phyloP scores from a whole-genome alignment of 164 flowering plant species.

The Buxus sempervirens region DNA sequence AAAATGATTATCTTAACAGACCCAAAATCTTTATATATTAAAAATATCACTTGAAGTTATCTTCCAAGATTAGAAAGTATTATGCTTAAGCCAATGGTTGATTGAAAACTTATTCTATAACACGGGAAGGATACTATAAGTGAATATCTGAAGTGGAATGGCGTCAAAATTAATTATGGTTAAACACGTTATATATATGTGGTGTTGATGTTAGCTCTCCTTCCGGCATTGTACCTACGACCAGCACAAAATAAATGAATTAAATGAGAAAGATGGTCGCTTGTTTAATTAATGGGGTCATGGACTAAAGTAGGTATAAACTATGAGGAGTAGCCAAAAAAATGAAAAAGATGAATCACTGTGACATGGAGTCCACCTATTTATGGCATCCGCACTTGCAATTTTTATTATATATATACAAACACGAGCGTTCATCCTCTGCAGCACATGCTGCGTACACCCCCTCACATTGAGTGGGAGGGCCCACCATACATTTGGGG shows the following conservation, averaged over 20 bases:
- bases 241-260: neutral
- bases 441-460: too few relatives aligned
- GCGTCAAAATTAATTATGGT: neutral
- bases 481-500: too few relatives aligned
- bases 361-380: slow-evolving; percentile 34
- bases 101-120: too few relatives aligned
- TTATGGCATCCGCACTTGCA: slow-evolving; percentile 27
- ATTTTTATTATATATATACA: slow-evolving; percentile 8
- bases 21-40: too few relatives aligned
- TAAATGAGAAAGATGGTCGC: slow-evolving; percentile 1
- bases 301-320: slow-evolving; percentile 13
- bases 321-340: slow-evolving; percentile 14
- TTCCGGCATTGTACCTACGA: slow-evolving; percentile 11
- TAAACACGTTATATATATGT: slow-evolving; percentile 5
- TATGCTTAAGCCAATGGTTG: too few relatives aligned
- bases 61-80: too few relatives aligned
- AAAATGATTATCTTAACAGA: too few relatives aligned
- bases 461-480: too few relatives aligned
- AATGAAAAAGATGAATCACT: slow-evolving; percentile 15
- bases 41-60: too few relatives aligned
- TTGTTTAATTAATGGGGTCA: slow-evolving; percentile 14
- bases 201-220: slow-evolving; percentile 21
- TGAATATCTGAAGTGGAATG: too few relatives aligned
- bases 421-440: too few relatives aligned
- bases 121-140: too few relatives aligned